Base-by-base conservation (phyloP, 148 eudicot genomes). In the Chenopodium berlandieri region DNA sequence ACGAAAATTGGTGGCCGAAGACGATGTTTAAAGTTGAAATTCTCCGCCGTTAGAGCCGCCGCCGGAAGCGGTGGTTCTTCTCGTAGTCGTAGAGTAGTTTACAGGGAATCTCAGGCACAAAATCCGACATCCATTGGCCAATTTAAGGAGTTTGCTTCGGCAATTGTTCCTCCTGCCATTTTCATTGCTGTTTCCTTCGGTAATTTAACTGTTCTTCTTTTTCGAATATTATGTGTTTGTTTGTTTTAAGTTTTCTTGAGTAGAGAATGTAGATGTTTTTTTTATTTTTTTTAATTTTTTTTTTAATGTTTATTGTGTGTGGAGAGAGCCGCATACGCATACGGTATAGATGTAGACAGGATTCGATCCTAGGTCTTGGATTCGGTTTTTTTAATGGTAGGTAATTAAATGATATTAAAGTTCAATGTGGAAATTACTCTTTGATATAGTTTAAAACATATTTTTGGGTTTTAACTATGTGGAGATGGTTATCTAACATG, bases 151-250 rank as follows among this genome's bases (percentile, higher is more conserved):
- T 79, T 93, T 84, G 93, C 91, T 25, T 82, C 94, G 1, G 73
- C 63, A 78, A 77, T 90, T 79, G 87, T 82, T 47, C 97, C 98
- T 22, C 90, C 84, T 54, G 98, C 89, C 10, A 75, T 90, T n/a
- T 89, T 95, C 54, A 77, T 91, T 9, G 89, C 83, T 20, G 82
- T 85, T 40, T 80, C 97, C 73, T 92, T 92, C 48, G 98, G 98
- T 94, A 88, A 84, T 84, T 37, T 76, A 19, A 77, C 72, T 78
- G 37, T 74, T 78, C 77, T 60, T 62, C 52, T 75, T 78, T 10
- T 34, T 46, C 44, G 62, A 0, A 56, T 56, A 74, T 50, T 9
- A 46, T 67, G 54, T n/a, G 30, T 75, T 75, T 75, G 40, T 50
- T 54, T 52, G 13, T 2, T 46, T 10, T 44, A 65, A 65, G 69